A percentile compares a stretch with the other conserved stretches of the same genome.
phyloP scores from a whole-genome alignment of 179 eudicot species.

The Pouteria campechiana region DNA sequence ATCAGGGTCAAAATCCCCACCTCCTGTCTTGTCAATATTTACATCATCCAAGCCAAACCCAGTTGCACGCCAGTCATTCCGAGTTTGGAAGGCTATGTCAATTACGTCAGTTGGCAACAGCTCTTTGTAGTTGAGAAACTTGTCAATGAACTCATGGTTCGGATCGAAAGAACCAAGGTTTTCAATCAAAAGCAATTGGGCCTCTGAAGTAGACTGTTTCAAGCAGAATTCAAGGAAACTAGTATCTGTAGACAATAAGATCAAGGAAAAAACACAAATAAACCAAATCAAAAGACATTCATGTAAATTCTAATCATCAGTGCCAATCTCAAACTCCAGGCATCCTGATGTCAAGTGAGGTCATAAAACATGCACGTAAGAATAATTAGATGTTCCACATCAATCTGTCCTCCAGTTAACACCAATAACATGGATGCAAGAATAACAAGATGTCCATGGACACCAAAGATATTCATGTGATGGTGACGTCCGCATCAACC shows the following conservation, averaged over 20 bases:
- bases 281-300: not conserved
- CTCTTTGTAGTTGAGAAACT: conserved; percentile 85
- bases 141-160: conserved; percentile 77
- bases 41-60: conserved; percentile 33
- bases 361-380: no score
- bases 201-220: conserved; percentile 86
- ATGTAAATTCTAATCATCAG: no score
- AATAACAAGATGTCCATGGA: no score
- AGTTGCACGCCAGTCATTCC: conserved; percentile 39
- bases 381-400: no score
- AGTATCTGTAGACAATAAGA: conserved; percentile 40
- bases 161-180: conserved; percentile 80
- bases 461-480: no score
- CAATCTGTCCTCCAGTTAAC: no score
- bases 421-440: no score
- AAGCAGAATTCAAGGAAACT: conserved; percentile 84
- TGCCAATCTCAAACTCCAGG: no score
- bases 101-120: conserved; percentile 70
- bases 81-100: conserved; percentile 73
- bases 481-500: no score
- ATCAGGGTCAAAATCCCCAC: conserved; percentile 13
- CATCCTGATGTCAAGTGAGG: no score
- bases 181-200: conserved; percentile 66
- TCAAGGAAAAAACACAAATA: not conserved
- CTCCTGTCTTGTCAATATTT: conserved; percentile 29